A percentile compares a stretch with the other conserved stretches of the same genome.
Evolutionary conservation across 2,329 filamentous ascomycete genomes (phyloP).

Genomic region (Thielaviopsis punctulata): DNA sequence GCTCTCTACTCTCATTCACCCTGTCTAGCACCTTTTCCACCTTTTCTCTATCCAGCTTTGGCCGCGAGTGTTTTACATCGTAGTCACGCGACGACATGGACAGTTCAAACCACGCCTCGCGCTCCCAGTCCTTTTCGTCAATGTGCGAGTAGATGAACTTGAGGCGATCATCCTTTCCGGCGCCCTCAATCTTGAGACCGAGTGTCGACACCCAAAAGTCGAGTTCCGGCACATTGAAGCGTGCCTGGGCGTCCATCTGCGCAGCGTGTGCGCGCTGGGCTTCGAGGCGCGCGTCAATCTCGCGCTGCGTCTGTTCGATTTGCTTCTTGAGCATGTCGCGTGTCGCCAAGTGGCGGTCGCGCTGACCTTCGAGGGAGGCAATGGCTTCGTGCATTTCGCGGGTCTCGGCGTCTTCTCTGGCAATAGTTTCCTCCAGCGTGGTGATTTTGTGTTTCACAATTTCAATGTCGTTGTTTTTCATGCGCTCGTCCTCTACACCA

Average conservation of each 20-base stretch:
- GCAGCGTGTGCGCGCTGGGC: conserved; percentile 55
- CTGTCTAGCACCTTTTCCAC: conserved; percentile 60
- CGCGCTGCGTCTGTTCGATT: conserved; percentile 49
- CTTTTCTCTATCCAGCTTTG: conserved; percentile 64
- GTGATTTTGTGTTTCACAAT: conserved; percentile 56
- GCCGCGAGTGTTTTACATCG: conserved; percentile 62
- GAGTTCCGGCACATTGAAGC: conserved; percentile 82
- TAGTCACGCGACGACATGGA: conserved; percentile 70
- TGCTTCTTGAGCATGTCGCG: conserved; percentile 42
- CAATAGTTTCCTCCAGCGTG: conserved; percentile 55
- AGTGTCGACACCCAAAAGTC: conserved; percentile 92
- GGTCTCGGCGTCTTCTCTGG: conserved; percentile 60
- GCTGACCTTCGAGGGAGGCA: conserved; percentile 37
- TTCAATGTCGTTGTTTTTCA: conserved; percentile 76
- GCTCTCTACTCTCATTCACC: conserved; percentile 64
- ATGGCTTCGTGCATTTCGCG: conserved; percentile 55
- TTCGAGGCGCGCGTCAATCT: conserved; percentile 52
- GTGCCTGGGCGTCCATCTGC: conserved; percentile 64
- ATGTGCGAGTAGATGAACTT: conserved; percentile 84
- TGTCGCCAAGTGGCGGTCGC: conserved; percentile 39
- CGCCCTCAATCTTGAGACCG: conserved; percentile 76
- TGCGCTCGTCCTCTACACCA: conserved; percentile 65
- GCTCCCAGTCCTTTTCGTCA: conserved; percentile 71
- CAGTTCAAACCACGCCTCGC: conserved; percentile 87
- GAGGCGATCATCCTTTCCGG: conserved; percentile 64